Conservation (phyloP, 805 yeast species). For the Maudiozyma pseudohumilis region DNA sequence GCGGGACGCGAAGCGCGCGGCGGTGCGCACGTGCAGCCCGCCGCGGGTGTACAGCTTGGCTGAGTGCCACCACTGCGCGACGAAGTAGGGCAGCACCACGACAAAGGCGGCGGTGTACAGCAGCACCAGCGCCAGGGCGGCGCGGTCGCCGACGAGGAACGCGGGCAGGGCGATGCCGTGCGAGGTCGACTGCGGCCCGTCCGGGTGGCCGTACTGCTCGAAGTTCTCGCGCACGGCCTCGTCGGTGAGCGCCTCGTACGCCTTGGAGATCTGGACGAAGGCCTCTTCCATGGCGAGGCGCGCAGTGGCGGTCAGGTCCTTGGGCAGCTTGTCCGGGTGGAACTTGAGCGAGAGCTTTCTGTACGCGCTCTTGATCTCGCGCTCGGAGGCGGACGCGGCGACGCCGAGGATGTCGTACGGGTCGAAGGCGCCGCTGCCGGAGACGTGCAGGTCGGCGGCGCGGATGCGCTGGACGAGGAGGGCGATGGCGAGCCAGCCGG, state of each 20-base stretch:
- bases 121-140: constrained; percentile 54
- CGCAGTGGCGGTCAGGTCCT: constrained; percentile 46
- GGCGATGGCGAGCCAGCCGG: constrained; percentile 57
- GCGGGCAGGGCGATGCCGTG: constrained; percentile 96
- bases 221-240: constrained; percentile 74
- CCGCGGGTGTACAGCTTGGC: constrained; percentile 71
- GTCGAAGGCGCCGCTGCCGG: constrained; percentile 50
- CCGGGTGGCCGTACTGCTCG: constrained; percentile 90
- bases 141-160: constrained; percentile 75
- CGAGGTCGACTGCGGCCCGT: constrained; percentile 82
- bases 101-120: constrained; percentile 68
- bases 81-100: constrained; percentile 65
- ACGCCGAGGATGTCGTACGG: constrained; percentile 84
- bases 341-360: constrained; percentile 77
- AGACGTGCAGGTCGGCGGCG: constrained; percentile 37
- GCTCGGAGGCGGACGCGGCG: constrained; percentile 56
- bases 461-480: constrained; percentile 30
- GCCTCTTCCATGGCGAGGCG: constrained; percentile 55
- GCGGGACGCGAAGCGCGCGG: constrained; percentile 61
- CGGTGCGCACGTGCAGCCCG: constrained; percentile 79
- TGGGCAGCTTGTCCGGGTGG: constrained; percentile 88
- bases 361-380: constrained; percentile 70
- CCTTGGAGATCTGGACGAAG: constrained; percentile 76
- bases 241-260: constrained; percentile 91
- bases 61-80: constrained; percentile 83